Evolutionary conservation across 2,329 filamentous ascomycete species (phyloP), one percentile per base, ranked within the genome.

Genomic region (Dothideomycetes sp.): DNA sequence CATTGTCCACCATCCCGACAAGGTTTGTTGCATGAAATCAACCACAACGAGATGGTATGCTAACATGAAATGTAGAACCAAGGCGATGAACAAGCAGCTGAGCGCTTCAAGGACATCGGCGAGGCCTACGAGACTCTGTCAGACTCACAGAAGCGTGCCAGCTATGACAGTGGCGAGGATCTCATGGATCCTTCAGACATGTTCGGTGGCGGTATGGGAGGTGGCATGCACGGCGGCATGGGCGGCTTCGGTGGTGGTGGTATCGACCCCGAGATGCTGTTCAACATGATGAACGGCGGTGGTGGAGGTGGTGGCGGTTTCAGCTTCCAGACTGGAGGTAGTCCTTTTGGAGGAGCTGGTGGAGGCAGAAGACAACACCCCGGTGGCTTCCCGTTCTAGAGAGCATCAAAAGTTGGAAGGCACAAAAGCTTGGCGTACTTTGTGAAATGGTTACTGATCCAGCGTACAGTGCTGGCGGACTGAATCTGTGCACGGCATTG

Each of bases 81-180:
- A 1, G 84, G 82, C 46, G 84, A 95, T 52, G 74, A 79, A 43
- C 72, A 77, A 37, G 91, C 91, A 46, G 89, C 87, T 54, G 82
- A 85, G 52, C 80, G 84, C 56, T 98, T 98, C 75, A 96, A 98
- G 75, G 91, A 98, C 59, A 84, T 95, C 59, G 84, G 87, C 53
- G 91, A 98, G 69, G 89, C 89, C 31, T 94, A 98, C 59, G 91
- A 98, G 66, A 93, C 82, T 36, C 68, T 98, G 64, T 94, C 84
- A 57, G 91, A 98, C 63, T 71, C 87, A 67, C 80, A 94, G 81
- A 96, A 94, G 69, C 81, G 85, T 50, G 82, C 84, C 48, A 73
- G 83, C 38, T 98, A 94, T 57, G 89, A 98, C 58, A 91, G 81
- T 49, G 91, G 91, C 29, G 85, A 91, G 43, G 89, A 98, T 58